Evolutionary conservation across 176 grass and related monocot genomes (phyloP).

Genomic region (Rhynchospora pubera): DNA sequence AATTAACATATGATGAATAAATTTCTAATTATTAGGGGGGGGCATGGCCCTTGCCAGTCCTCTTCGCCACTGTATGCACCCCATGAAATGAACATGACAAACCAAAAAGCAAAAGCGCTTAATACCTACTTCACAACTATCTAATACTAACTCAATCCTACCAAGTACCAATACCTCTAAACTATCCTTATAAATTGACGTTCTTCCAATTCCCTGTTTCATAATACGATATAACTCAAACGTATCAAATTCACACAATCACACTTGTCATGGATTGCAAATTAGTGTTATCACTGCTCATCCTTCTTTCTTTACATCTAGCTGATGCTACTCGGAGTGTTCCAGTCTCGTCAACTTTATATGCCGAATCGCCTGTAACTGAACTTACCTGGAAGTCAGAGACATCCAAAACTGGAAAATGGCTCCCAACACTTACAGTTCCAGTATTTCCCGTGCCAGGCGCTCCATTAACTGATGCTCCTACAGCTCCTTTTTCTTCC

Average conservation of each 20-base stretch:
- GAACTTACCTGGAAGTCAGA: constrained; percentile 19
- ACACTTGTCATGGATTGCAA: constrained; percentile 7
- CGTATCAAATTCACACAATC: background rate
- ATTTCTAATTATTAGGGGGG: too few species aligned
- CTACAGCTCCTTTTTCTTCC: background rate
- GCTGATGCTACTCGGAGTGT: background rate
- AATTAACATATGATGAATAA: too few species aligned
- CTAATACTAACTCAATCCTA: background rate
- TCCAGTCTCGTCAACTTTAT: constrained; percentile 1
- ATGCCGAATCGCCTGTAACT: constrained; percentile 3
- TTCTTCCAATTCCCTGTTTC: background rate
- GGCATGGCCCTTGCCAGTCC: too few species aligned
- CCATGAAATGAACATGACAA: constrained; percentile 6
- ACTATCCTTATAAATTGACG: background rate
- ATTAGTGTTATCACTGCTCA: constrained; percentile 7
- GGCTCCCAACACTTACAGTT: constrained; percentile 6
- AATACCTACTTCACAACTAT: background rate
- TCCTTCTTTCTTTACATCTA: background rate
- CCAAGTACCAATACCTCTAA: background rate
- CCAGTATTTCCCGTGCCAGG: background rate
- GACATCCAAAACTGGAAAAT: constrained; percentile 1
- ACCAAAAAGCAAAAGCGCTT: background rate
- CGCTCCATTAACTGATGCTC: background rate
- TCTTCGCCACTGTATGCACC: too few species aligned
- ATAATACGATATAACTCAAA: background rate